phyloP scores from a whole-genome alignment of 352 stramenopile species.

The Phytophthora parvispora region DNA sequence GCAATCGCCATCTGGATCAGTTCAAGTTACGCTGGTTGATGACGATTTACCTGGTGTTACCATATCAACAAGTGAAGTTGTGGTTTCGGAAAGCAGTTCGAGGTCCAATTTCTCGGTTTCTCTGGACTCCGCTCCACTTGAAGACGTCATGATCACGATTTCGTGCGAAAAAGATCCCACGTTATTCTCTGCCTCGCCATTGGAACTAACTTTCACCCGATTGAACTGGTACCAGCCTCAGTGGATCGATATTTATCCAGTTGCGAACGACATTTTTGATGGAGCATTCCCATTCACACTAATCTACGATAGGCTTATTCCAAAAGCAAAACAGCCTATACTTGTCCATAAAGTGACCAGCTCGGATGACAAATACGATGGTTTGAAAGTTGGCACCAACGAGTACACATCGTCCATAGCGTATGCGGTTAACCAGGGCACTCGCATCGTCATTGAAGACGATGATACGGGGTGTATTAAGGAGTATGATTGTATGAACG shows the following conservation, averaged over 20 bases:
- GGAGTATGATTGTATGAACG: conserved; percentile 70
- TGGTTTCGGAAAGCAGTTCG: conserved; percentile 53
- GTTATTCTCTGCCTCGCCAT: conserved; percentile 50
- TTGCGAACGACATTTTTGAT: conserved; percentile 63
- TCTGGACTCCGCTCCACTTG: conserved; percentile 70
- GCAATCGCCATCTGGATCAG: conserved; percentile 41
- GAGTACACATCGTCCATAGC: conserved; percentile 32
- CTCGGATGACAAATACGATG: conserved; percentile 51
- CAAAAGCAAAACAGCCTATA: conserved; percentile 62
- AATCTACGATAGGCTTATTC: conserved; percentile 56
- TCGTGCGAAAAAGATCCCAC: conserved; percentile 44
- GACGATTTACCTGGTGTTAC: conserved; percentile 77
- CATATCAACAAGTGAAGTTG: conserved; percentile 47
- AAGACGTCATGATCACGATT: conserved; percentile 59
- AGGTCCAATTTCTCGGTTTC: conserved; percentile 56
- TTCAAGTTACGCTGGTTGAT: conserved; percentile 57
- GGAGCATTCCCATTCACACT: conserved; percentile 60
- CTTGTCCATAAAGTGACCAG: conserved; percentile 54
- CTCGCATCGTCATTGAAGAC: conserved; percentile 58
- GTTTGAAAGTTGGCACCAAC: conserved; percentile 59
- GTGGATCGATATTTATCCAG: conserved; percentile 49
- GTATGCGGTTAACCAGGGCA: conserved; percentile 55
- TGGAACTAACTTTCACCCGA: conserved; percentile 56
- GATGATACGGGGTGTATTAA: conserved; percentile 73
- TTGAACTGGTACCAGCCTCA: conserved; percentile 69